A percentile compares a stretch with the other conserved stretches of the same genome.
Evolutionary conservation across 2,329 filamentous ascomycete species (phyloP).

Genomic region (Apiospora aurea): DNA sequence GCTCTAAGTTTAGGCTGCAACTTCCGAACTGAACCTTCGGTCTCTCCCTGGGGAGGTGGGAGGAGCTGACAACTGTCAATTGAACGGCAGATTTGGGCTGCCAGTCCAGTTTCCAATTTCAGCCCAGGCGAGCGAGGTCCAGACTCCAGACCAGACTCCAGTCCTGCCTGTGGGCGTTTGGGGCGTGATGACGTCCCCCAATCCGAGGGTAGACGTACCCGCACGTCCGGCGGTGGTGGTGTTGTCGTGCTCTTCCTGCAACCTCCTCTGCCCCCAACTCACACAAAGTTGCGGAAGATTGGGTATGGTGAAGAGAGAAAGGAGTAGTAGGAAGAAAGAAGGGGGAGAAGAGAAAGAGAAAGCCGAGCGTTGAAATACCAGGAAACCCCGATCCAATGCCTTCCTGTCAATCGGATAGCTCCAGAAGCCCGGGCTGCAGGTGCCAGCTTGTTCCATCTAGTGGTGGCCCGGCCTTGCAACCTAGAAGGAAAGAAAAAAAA

Average conservation of each 20-base stretch:
- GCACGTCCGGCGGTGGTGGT: neutral
- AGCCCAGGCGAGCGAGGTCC: neutral
- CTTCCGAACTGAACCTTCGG: neutral
- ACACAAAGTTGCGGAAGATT: conserved; percentile 23
- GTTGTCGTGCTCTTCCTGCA: conserved; percentile 6
- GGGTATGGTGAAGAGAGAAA: conserved; percentile 4
- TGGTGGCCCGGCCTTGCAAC: conserved; percentile 20
- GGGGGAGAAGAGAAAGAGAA: neutral
- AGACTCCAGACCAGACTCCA: conserved; percentile 10
- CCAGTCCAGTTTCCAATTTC: neutral
- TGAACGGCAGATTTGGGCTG: neutral
- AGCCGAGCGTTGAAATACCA: neutral
- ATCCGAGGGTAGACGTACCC: neutral
- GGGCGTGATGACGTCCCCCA: conserved; percentile 14
- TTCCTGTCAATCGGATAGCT: conserved; percentile 20
- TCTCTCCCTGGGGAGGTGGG: neutral
- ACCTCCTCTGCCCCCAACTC: conserved; percentile 19
- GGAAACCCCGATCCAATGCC: neutral
- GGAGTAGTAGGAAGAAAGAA: conserved; percentile 3
- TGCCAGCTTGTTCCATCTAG: conserved; percentile 21
- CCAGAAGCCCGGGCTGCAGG: conserved; percentile 20
- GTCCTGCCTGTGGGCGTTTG: neutral
- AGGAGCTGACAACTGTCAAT: neutral
- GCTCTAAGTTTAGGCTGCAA: conserved; percentile 18
- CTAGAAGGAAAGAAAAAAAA: conserved; percentile 17